Evolutionary conservation across 768 basidiomycete genomes (phyloP).

Genomic region (Lactifluus subvellereus): DNA sequence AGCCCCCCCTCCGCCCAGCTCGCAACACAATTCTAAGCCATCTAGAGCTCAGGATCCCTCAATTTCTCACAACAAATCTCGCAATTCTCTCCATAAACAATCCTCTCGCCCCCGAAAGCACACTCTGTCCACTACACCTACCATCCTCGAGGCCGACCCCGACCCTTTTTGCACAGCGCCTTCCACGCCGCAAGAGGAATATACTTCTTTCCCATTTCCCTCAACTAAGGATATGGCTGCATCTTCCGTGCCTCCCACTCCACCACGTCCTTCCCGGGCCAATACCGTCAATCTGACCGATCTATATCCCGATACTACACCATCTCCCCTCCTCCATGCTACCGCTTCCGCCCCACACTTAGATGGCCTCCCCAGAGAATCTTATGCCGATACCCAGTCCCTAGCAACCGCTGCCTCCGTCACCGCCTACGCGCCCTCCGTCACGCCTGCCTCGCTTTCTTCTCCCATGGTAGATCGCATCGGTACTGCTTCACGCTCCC

Average conservation of each 20-base stretch:
- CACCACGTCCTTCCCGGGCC: constrained; percentile 75
- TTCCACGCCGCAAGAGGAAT: constrained; percentile 29
- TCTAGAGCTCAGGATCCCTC: constrained; percentile 13
- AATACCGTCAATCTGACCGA: constrained; percentile 81
- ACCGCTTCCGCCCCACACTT: constrained; percentile 48
- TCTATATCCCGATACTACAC: constrained; percentile 46
- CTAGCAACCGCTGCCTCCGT: not conserved
- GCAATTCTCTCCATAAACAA: constrained; percentile 32
- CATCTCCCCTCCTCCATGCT: constrained; percentile 34
- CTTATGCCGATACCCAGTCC: constrained; percentile 7
- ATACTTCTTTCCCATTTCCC: constrained; percentile 26
- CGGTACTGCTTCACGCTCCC: constrained; percentile 34
- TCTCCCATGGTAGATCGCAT: constrained; percentile 20
- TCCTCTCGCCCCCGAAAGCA: constrained; percentile 31
- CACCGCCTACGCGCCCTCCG: constrained; percentile 9
- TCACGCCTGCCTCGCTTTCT: constrained; percentile 15
- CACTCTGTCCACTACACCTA: constrained; percentile 30
- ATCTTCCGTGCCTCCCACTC: constrained; percentile 43
- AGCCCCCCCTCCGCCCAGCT: constrained; percentile 40
- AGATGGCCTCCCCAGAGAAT: constrained; percentile 9
- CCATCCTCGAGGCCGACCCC: constrained; percentile 39
- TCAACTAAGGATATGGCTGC: constrained; percentile 29
- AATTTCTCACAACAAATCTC: constrained; percentile 28
- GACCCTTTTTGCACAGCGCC: constrained; percentile 28
- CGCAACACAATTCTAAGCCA: constrained; percentile 23